These are phyloP conservation scores for Penicillium hesseltinei DNA, from an alignment of 2,329 filamentous ascomycete genomes.

Conservation along the genomic window DNA sequence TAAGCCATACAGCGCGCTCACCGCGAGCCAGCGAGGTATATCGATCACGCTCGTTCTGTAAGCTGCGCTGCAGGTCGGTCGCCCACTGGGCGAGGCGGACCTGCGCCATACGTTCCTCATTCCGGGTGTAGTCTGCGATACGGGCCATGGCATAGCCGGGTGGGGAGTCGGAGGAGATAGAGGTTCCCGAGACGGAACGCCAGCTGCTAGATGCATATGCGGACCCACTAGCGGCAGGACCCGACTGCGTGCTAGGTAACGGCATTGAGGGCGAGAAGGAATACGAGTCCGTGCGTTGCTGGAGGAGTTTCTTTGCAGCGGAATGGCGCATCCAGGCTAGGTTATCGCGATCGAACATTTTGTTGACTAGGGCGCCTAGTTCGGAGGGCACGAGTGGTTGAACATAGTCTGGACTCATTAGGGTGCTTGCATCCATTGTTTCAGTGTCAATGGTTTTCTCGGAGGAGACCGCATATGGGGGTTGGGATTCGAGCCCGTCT, in stretches of 20 bases:
- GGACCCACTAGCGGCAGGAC: not conserved
- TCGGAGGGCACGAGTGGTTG: slow-evolving; percentile 78
- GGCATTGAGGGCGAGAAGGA: slow-evolving; percentile 11
- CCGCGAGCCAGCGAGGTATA: slow-evolving; percentile 63
- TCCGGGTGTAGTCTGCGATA: slow-evolving; percentile 58
- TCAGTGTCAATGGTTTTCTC: slow-evolving; percentile 69
- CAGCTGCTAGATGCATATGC: slow-evolving; percentile 4
- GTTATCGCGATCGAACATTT: slow-evolving; percentile 74
- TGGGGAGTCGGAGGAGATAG: slow-evolving; percentile 27
- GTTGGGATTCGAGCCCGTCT: slow-evolving; percentile 32
- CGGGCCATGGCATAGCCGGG: slow-evolving; percentile 60
- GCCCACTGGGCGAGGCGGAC: slow-evolving; percentile 81
- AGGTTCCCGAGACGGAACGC: slow-evolving; percentile 20
- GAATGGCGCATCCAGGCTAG: slow-evolving; percentile 78
- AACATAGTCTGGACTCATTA: slow-evolving; percentile 90
- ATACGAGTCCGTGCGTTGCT: slow-evolving; percentile 57
- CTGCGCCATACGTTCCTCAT: slow-evolving; percentile 62
- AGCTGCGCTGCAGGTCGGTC: slow-evolving; percentile 71
- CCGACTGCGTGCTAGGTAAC: slow-evolving; percentile 20
- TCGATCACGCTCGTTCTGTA: slow-evolving; percentile 68
- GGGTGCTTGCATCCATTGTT: slow-evolving; percentile 83
- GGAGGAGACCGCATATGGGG: slow-evolving; percentile 76
- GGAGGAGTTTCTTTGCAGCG: slow-evolving; percentile 75
- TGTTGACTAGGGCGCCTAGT: slow-evolving; percentile 65
- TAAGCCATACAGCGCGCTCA: slow-evolving; percentile 68